These are phyloP conservation scores for Hymenotorrendiella dingleyae DNA, from an alignment of 2,329 filamentous ascomycete species.

Conservation along the genomic window DNA sequence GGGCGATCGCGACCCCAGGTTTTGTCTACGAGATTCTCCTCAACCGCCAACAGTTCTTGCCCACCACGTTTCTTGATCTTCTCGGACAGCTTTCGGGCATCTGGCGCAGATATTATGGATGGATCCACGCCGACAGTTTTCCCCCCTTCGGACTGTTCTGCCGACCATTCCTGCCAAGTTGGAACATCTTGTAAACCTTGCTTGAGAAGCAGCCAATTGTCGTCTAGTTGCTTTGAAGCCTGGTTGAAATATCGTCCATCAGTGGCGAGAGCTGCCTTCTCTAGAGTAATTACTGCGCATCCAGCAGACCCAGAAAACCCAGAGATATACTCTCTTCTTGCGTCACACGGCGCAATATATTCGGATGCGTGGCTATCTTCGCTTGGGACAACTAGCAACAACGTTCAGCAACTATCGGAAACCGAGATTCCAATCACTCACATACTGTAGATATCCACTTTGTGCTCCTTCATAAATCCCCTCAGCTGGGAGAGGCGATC, in stretches of 20 bases:
- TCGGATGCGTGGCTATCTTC: slow-evolving; percentile 98
- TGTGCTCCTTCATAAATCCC: slow-evolving; percentile 78
- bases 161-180: slow-evolving; percentile 95
- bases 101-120: slow-evolving; percentile 70
- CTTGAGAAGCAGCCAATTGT: slow-evolving; percentile 87
- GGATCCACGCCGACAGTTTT: slow-evolving; percentile 90
- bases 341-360: slow-evolving; percentile 96
- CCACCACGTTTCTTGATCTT: slow-evolving; percentile 85
- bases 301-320: slow-evolving; percentile 95
- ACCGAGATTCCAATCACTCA: slow-evolving; percentile 22
- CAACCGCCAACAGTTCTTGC: slow-evolving; percentile 65
- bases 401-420: slow-evolving; percentile 18
- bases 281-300: slow-evolving; percentile 79
- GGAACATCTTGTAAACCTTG: slow-evolving; percentile 90
- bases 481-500: slow-evolving; percentile 70
- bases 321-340: slow-evolving; percentile 81
- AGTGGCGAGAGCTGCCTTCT: slow-evolving; percentile 85
- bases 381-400: slow-evolving; percentile 75
- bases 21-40: slow-evolving; percentile 80
- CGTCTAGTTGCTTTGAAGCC: slow-evolving; percentile 81
- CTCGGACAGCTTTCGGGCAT: slow-evolving; percentile 70
- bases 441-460: slow-evolving; percentile 89
- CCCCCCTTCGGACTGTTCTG: slow-evolving; percentile 77
- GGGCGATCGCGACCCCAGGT: slow-evolving; percentile 80
- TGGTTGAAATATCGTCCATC: slow-evolving; percentile 99